Evolutionary conservation across 2,329 filamentous ascomycete genomes (phyloP).

Genomic region (Capronia epimyces): DNA sequence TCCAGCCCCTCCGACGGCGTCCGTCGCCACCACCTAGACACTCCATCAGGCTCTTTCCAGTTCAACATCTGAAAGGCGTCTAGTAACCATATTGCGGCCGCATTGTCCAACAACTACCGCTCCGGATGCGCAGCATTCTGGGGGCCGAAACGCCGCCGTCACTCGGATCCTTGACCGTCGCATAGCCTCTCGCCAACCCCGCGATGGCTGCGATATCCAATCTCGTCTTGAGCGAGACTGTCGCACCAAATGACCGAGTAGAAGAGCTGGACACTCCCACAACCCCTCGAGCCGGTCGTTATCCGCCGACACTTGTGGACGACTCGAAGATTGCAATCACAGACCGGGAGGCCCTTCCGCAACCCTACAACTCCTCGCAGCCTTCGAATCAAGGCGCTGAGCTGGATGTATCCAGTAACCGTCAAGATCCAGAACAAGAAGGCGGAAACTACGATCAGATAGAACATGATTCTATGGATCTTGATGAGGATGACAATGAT

Average conservation of each 20-base stretch:
- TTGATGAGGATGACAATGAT: slow-evolving; percentile 53
- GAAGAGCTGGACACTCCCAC: slow-evolving; percentile 27
- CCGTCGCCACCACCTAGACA: slow-evolving; percentile 15
- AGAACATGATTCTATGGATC: slow-evolving; percentile 20
- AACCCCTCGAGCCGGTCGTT: slow-evolving; percentile 21
- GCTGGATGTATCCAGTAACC: not conserved
- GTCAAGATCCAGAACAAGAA: not conserved
- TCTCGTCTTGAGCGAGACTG: slow-evolving; percentile 22
- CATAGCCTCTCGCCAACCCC: slow-evolving; percentile 7
- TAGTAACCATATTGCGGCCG: slow-evolving; percentile 2
- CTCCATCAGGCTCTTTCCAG: not conserved
- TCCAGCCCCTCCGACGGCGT: slow-evolving; percentile 19
- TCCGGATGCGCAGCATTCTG: slow-evolving; percentile 17
- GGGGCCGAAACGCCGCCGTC: slow-evolving; percentile 22
- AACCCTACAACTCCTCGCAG: not conserved
- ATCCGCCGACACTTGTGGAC: slow-evolving; percentile 5
- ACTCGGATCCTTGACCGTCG: slow-evolving; percentile 8
- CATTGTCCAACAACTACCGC: slow-evolving; percentile 2
- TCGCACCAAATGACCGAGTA: slow-evolving; percentile 14
- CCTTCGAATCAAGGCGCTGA: slow-evolving; percentile 7
- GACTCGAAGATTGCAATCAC: slow-evolving; percentile 1
- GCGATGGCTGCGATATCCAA: slow-evolving; percentile 25
- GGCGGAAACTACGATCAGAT: slow-evolving; percentile 7
- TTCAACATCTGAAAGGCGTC: not conserved
- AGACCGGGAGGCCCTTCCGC: slow-evolving; percentile 1